Base-by-base conservation (phyloP, 306 rosid species). In the Quercus engelmannii region DNA sequence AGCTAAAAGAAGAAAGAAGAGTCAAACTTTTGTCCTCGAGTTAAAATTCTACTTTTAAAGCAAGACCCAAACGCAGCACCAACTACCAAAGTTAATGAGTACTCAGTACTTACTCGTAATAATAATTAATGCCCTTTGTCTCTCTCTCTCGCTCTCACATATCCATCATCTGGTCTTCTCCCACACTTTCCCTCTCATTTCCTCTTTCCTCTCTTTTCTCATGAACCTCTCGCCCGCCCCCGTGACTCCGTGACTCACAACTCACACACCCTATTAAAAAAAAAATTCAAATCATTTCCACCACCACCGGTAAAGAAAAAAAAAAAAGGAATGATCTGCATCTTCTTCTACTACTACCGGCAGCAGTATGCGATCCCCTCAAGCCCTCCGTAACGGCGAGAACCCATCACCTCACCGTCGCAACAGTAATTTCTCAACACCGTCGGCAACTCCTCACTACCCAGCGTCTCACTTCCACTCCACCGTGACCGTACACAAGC, bases 401-500 rank as follows among this genome's bases (percentile, higher is more conserved):
- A 84, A 84, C 75, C 85, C 80, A 41, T 81, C 86, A 8, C 92
- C 95, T 4, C 81, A 82, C 14, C 75, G 17, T 83, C 70, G n/a
- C 72, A 46, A 8, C 56, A 28, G 46, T 41, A 41, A 41, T 41
- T 41, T 41, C 12, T 41, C 46, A 8, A 41, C 46, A 8, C 46
- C 46, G 12, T 41, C 3, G 11, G 12, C 12, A 41, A 41, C 46
- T 55, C 38, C 73, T 23, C 25, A 57, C 61, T 26, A 65, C 59
- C 74, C 87, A 13, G 61, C 49, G 2, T 83, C 90, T 63, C 92
- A 88, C 14, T 95, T 92, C 82, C 99, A 91, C 74, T 95, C 99
- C 56, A 95, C 99, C 18, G 92, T 93, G 8, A 87, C 98, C 21
- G 93, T 89, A 31, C 97, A 87, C 74, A 95, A 95, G 82, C 98